These are phyloP conservation scores for Protomyces inundatus DNA, from an alignment of 1,139 yeast species.

Conservation along the genomic window DNA sequence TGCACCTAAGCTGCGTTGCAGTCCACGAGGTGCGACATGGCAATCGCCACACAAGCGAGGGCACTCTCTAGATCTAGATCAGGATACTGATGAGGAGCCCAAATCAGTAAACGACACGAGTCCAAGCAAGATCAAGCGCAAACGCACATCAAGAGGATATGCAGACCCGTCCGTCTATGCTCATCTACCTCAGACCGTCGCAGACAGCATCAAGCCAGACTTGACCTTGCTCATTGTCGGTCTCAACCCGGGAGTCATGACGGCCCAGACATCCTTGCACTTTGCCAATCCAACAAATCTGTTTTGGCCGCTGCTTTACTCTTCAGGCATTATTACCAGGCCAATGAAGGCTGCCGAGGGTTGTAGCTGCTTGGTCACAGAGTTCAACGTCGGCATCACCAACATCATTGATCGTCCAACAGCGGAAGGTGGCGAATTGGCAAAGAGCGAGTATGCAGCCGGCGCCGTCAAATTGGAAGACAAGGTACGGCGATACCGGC, in stretches of 20 bases:
- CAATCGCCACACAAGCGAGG: too few species aligned
- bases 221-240: conserved; percentile 57
- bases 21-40: too few species aligned
- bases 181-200: conserved; percentile 38
- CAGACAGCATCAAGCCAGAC: conserved; percentile 39
- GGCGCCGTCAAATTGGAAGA: conserved; percentile 53
- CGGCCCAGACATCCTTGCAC: conserved; percentile 61
- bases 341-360: conserved; percentile 21
- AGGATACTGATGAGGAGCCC: too few species aligned
- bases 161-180: conserved; percentile 35
- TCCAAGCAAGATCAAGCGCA: neutral
- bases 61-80: too few species aligned
- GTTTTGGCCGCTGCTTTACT: conserved; percentile 64
- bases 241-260: conserved; percentile 65
- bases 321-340: conserved; percentile 45
- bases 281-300: conserved; percentile 67
- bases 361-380: conserved; percentile 31
- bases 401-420: conserved; percentile 68
- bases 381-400: conserved; percentile 60
- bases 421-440: conserved; percentile 53
- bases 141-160: conserved; percentile 29
- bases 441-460: conserved; percentile 49
- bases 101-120: too few species aligned
- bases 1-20: too few species aligned
- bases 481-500: conserved; percentile 44